Evolutionary conservation across 805 yeast species (phyloP), one percentile per base, ranked within the genome.

Genomic region (Candida insectorum): DNA sequence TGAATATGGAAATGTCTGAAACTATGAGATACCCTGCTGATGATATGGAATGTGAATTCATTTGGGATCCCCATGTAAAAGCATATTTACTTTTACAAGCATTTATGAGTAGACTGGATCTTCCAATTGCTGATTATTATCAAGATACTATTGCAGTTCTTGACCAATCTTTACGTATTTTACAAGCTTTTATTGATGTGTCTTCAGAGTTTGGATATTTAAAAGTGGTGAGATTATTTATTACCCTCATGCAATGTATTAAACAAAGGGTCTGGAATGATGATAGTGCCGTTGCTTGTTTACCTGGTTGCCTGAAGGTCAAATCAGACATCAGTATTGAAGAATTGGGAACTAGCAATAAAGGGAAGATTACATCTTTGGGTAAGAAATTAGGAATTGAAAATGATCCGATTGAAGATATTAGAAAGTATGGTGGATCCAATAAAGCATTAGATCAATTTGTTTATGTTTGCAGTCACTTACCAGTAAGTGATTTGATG

Each of bases 41-140:
- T 41, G 80, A 75, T 46, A 54, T 76, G 45, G 66, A 69, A n/a
- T 62, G 69, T 36, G 81, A 76, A 41, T 71, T 73, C 41, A 79
- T 86, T 58, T 86, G 93, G 81, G 94, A 88, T 52, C 93, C 94
- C 4, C 94, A 85, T 54, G 85, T 85, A 44, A 85, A 85, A 53
- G 78, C 87, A 2, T 85, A 71, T 47, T 61, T 85, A 40, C 67
- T 85, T 44, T 52, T 84, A 6, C 93, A 85, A 52, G 89, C 91
- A 0, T 81, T 71, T 47, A 75, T 85, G 73, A 63, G 75, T 23
- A 62, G 88, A 30, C 65, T 77, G 5, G 93, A 85, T 39, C 65
- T 93, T 30, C 98, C 97, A 2, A 85, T 93, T 50, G 94, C 95
- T 0, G 99, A 93, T 66, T 93, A 93, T 54, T 70, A 83, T 7